Evolutionary conservation across 805 yeast genomes (phyloP), one percentile per base, ranked within the genome.

Genomic region (Yarrowia deformans): DNA sequence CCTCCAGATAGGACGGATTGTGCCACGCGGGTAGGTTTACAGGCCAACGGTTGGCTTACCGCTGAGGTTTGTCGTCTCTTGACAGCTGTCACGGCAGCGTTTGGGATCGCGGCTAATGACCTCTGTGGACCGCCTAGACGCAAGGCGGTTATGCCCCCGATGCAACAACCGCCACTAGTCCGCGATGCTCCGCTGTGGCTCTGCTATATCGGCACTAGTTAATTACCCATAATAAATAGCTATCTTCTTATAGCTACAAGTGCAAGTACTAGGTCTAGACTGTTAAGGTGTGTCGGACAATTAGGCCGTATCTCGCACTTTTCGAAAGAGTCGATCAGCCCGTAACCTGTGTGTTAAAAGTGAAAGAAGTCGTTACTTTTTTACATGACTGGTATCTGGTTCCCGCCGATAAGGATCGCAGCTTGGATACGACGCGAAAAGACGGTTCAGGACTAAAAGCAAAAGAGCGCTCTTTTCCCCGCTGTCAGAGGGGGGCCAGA

Each of bases 51-150:
- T 14, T 16, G 10, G 40, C 39, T 29, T 50, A 14, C 34, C 6
- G 50, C 3, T 14, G 29, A 23, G 29, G 29, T 23, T 23, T 23
- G 29, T 23, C 29, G 4, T 23, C 29, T 23, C 35, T 14, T 13
- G 56, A 35, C 56, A 52, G 56, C 29, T 52, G 56, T 52, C 56
- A 52, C n/a, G 4, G 7, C 8, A 16, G 23, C 18, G 42, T 23
- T 23, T 23, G 29, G 29, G 18, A 52, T 18, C 56, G 56, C 56
- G 56, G 56, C 56, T 52, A 52, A 35, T 13, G 56, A 7, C 39
- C 35, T 5, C 19, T 32, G 16, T 52, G 52, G 29, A 18, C 29
- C 42, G 56, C n/a, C 56, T 50, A 52, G 56, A 52, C 29, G 56
- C 40, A 34, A 34, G 12, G 18, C 40, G 40, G 23, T 35, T 35